Base-by-base conservation (phyloP, 2,329 filamentous ascomycete species). In the Arthrobotrys sphaeroides region DNA sequence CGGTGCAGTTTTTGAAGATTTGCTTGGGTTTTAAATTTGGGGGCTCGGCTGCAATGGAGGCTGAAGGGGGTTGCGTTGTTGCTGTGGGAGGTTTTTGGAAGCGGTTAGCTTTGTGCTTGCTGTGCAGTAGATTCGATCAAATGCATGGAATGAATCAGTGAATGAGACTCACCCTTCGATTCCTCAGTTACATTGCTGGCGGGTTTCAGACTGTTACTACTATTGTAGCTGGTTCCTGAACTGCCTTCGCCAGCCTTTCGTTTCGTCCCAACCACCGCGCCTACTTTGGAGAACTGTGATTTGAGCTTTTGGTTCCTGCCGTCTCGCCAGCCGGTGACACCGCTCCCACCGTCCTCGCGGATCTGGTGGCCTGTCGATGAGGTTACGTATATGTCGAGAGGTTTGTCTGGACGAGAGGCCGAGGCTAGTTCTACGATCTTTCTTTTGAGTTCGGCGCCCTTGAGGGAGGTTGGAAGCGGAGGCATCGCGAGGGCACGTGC, bases 1-100 rank as follows among this genome's bases (percentile, higher is more conserved):
- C 87, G 60, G 88, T 89, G 20, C 93, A 86, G 13, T 89, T 88
- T 47, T 87, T 83, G 81, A 97, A 94, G 62, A 96, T 87, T 51
- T 84, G 79, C 76, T 66, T 70, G 10, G 76, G 53, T 16, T 68
- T 60, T 10, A 47, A n/a, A n/a, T n/a, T 49, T 47, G 62, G 33
- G 22, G 55, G 13, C 13, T 57, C 24, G 6, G 18, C 16, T 22
- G 38, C n/a, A n/a, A n/a, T 18, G 13, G 42, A 43, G n/a, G 59
- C 24, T 26, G 65, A n/a, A 13, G 62, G n/a, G 13, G 5, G 9
- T 22, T 75, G 67, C 55, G 62, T 69, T 69, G 64, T 68, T 24
- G 65, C 40, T 67, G 65, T 73, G 43, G 51, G 31, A 55, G 47
- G 40, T 53, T 53, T 53, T n/a, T n/a, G 28, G 16, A 55, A 22